Evolutionary conservation across 2,329 filamentous ascomycete species (phyloP).

Genomic region (Hortaea werneckii): DNA sequence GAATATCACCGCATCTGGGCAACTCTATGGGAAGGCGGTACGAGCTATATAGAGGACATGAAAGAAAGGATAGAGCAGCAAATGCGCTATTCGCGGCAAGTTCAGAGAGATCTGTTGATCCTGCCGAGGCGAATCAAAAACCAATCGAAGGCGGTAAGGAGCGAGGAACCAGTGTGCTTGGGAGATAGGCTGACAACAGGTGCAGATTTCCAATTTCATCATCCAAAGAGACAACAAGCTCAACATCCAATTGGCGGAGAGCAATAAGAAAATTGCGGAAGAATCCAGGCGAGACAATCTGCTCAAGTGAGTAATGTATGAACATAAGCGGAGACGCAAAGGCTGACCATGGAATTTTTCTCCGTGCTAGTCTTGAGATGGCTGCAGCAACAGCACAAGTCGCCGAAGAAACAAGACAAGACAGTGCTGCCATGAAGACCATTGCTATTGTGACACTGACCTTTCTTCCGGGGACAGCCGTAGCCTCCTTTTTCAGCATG

Average conservation of each 20-base stretch:
- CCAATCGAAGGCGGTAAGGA: constrained; percentile 22
- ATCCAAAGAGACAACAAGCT: constrained; percentile 24
- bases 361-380: constrained; percentile 15
- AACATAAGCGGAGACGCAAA: too few species aligned
- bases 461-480: constrained; percentile 33
- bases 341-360: too few species aligned
- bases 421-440: constrained; percentile 36
- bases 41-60: constrained; percentile 25
- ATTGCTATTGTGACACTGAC: constrained; percentile 35
- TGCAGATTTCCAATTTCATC: constrained; percentile 24
- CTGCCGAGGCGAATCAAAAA: constrained; percentile 26
- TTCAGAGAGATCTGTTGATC: constrained; percentile 22
- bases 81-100: constrained; percentile 22
- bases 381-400: constrained; percentile 25
- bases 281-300: constrained; percentile 25
- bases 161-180: not conserved
- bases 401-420: constrained; percentile 24
- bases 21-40: constrained; percentile 22
- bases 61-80: constrained; percentile 26
- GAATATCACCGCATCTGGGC: constrained; percentile 22
- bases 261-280: constrained; percentile 24
- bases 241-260: constrained; percentile 25
- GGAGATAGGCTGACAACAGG: too few species aligned
- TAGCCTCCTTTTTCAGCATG: constrained; percentile 27
- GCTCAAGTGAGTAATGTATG: constrained; percentile 10